Evolutionary conservation across 2,329 filamentous ascomycete species (phyloP).

Genomic region (Talaromyces sp.): DNA sequence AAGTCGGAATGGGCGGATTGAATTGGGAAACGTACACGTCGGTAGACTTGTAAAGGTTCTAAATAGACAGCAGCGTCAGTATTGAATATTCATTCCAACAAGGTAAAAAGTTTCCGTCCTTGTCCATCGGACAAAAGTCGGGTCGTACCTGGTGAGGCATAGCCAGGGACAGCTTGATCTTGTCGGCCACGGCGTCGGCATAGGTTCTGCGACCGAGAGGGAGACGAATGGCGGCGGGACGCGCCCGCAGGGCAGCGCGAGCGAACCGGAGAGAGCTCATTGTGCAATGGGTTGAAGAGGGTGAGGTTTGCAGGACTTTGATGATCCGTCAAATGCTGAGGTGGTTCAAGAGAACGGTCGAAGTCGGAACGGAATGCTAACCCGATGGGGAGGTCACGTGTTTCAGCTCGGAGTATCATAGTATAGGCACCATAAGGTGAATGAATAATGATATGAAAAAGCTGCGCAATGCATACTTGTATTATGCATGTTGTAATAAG

Average conservation of each 20-base stretch:
- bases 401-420: neutral
- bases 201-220: conserved; percentile 84
- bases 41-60: conserved; percentile 67
- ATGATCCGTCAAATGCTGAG: conserved; percentile 9
- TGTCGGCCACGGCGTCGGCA: conserved; percentile 80
- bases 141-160: conserved; percentile 93
- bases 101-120: conserved; percentile 13
- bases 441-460: no score
- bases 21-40: conserved; percentile 58
- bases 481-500: neutral
- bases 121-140: conserved; percentile 6
- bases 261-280: conserved; percentile 96
- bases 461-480: no score
- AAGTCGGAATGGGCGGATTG: neutral
- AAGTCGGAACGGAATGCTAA: conserved; percentile 15
- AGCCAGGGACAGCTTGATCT: conserved; percentile 97
- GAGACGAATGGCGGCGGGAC: conserved; percentile 69
- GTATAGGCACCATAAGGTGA: no score
- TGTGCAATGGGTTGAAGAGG: conserved; percentile 32
- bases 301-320: conserved; percentile 15
- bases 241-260: conserved; percentile 80
- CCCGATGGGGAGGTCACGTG: conserved; percentile 14
- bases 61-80: conserved; percentile 11
- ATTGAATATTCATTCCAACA: neutral
- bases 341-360: conserved; percentile 15